A percentile compares a stretch with the other conserved stretches of the same genome.
Conservation (phyloP, 495 filamentous ascomycete genomes). For the Penicillium alfredii region DNA sequence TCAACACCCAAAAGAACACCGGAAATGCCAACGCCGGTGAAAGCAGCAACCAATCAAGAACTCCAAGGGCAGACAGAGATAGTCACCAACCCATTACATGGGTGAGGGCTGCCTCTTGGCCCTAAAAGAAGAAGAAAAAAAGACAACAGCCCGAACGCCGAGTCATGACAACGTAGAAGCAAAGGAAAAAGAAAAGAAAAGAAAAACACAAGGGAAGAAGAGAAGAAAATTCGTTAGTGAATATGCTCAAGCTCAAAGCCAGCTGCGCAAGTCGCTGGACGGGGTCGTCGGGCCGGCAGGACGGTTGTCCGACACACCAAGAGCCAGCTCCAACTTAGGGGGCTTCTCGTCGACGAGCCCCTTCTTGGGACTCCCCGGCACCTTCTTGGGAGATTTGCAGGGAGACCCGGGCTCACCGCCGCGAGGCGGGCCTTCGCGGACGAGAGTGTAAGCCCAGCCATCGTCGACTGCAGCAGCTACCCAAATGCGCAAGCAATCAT, state of each 20-base stretch:
- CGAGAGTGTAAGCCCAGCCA: slow-evolving; percentile 72
- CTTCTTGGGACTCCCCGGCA: slow-evolving; percentile 34
- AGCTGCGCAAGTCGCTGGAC: slow-evolving; percentile 32
- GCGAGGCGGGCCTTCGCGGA: slow-evolving; percentile 63
- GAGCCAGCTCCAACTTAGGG: slow-evolving; percentile 35
- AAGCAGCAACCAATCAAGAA: slow-evolving; percentile 10
- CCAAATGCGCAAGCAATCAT: slow-evolving; percentile 85
- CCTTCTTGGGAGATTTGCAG: slow-evolving; percentile 38
- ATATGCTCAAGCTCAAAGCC: slow-evolving; percentile 26
- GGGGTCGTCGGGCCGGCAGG: slow-evolving; percentile 16
- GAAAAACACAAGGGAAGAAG: slow-evolving; percentile 15
- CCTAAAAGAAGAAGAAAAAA: slow-evolving; percentile 16
- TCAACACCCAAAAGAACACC: slow-evolving; percentile 28
- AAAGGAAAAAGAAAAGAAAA: slow-evolving; percentile 9
- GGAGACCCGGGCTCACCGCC: slow-evolving; percentile 34
- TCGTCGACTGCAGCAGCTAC: slow-evolving; percentile 80
- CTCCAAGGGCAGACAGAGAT: too few species aligned
- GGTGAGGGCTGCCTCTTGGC: too few species aligned
- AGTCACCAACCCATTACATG: too few species aligned
- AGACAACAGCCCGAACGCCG: slow-evolving; percentile 25
- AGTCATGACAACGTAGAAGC: slow-evolving; percentile 21
- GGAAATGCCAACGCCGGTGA: slow-evolving; percentile 33
- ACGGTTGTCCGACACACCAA: slow-evolving; percentile 28
- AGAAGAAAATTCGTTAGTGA: slow-evolving; percentile 18
- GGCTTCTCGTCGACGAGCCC: slow-evolving; percentile 35